A percentile compares a stretch with the other conserved stretches of the same genome.
phyloP scores from a whole-genome alignment of 495 filamentous ascomycete genomes.

The Pseudomonodictys pantanalensis region DNA sequence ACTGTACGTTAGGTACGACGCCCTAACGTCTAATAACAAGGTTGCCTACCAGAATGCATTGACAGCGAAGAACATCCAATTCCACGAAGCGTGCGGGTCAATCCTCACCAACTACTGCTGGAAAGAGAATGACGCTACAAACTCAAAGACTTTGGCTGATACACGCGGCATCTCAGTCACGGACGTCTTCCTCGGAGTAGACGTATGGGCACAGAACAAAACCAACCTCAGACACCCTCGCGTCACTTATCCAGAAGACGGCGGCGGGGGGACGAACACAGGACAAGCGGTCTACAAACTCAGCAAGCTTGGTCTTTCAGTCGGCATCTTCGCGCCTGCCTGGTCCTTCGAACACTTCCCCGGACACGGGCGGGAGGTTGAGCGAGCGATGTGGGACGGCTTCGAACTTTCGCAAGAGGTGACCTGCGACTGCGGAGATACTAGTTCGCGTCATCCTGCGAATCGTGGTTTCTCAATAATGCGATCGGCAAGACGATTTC shows the following conservation, averaged over 20 bases:
- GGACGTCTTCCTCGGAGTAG: conserved; percentile 43
- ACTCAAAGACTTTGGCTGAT: conserved; percentile 32
- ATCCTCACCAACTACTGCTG: conserved; percentile 49
- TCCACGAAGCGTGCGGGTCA: conserved; percentile 35
- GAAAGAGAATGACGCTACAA: conserved; percentile 31
- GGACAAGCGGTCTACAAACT: conserved; percentile 37
- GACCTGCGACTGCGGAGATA: conserved; percentile 30
- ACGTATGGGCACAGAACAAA: conserved; percentile 35
- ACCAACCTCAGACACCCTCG: conserved; percentile 19
- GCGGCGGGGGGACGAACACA: conserved; percentile 38
- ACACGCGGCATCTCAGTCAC: conserved; percentile 20
- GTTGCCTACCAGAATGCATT: conserved; percentile 47
- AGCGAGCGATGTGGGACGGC: conserved; percentile 44
- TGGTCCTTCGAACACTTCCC: conserved; percentile 49
- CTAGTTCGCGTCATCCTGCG: conserved; percentile 13
- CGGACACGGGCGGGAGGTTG: conserved; percentile 35
- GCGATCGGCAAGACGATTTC: conserved; percentile 21
- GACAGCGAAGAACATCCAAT: conserved; percentile 39
- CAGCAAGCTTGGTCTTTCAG: conserved; percentile 35
- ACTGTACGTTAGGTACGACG: conserved; percentile 41
- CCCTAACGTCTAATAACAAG: conserved; percentile 43
- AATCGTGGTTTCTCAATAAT: conserved; percentile 23
- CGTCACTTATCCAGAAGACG: conserved; percentile 32
- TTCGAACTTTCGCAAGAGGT: conserved; percentile 29
- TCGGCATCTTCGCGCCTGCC: conserved; percentile 46